Base-by-base conservation (phyloP, 2,329 filamentous ascomycete genomes). In the Cercospora zeina region DNA sequence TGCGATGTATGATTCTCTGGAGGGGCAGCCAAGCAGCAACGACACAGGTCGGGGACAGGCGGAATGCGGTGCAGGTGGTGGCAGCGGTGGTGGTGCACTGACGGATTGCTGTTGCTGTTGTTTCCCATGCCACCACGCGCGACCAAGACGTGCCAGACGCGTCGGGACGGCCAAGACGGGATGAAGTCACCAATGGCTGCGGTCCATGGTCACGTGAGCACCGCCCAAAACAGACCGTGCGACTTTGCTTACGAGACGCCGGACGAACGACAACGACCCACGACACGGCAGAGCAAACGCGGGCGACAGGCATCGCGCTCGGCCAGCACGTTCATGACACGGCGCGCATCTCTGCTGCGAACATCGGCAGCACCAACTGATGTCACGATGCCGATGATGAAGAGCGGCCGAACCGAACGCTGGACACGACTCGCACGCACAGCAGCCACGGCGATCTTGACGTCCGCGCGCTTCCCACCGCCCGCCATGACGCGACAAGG, bases 361-460 rank as follows among this genome's bases (percentile, higher is more conserved):
- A 45, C 19, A 4, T 45, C 39, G 39, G 39, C 39, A 49, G 27
- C 14, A 57, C 24, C 24, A n/a, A 50, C 56, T 58, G 56, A 58
- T 58, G 56, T 58, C 56, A 58, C 56, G 19, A 36, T 50, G 30
- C 36, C 37, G 58, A 54, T 45, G 50, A 51, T 13, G 34, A 54
- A 49, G 24, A n/a, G n/a, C n/a, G n/a, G n/a, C n/a, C n/a, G n/a
- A n/a, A n/a, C n/a, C n/a, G n/a, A n/a, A n/a, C n/a, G n/a, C n/a
- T 33, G 49, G 49, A 54, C 58, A 60, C 58, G 58, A 60, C 58
- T 60, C 58, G 58, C 30, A 54, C 33, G 4, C 57, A 11, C 30
- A 51, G 57, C 57, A n/a, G 16, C 10, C 11, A 34, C 58, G 49
- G 49, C 58, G 58, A 60, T 54, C 56, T 58, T 50, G 56, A 58